Evolutionary conservation across 306 rosid genomes (phyloP), one percentile per base, ranked within the genome.

Genomic region (Cucumis melo): DNA sequence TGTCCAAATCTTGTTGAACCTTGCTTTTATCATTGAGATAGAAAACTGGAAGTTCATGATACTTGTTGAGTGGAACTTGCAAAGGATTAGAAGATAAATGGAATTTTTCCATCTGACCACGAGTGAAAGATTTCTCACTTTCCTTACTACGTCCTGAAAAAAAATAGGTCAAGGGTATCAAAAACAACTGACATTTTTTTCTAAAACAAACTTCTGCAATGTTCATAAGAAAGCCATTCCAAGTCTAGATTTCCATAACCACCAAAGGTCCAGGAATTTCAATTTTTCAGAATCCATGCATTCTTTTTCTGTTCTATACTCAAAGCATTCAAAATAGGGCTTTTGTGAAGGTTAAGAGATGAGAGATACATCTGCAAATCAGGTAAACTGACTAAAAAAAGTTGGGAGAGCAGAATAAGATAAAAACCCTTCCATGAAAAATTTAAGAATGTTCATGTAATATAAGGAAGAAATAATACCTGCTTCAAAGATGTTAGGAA

Each of bases 81-180:
- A 83, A 54, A 60, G 88, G 76, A 68, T 89, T 91, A 72, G 91
- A 84, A 46, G 91, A 78, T 8, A 67, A 24, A 53, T 76, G 78
- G 62, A 86, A 83, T 29, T 78, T 86, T 73, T 73, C 76, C 76
- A 73, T 73, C 44, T 50, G 76, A 51, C 44, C 61, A 73, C 17
- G 61, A 58, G 88, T 68, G 80, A 74, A 42, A 62, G 84, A n/a
- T 76, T 83, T 88, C 68, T 78, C 44, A 78, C 57, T 83, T 84
- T 83, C 81, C 81, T 85, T 92, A 41, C 75, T 71, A 81, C 82
- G 83, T 83, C 89, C 97, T 92, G 91, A 75, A 75, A 81, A 81
- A 29, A 76, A 66, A 32, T 72, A 82, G 48, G 55, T 68, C 72
- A 48, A 73, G 79, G 36, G 56, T 59, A 71, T 82, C 2, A 77